Evolutionary conservation across 2,329 filamentous ascomycete species (phyloP), one percentile per base, ranked within the genome.

Genomic region (Boeremia exigua): DNA sequence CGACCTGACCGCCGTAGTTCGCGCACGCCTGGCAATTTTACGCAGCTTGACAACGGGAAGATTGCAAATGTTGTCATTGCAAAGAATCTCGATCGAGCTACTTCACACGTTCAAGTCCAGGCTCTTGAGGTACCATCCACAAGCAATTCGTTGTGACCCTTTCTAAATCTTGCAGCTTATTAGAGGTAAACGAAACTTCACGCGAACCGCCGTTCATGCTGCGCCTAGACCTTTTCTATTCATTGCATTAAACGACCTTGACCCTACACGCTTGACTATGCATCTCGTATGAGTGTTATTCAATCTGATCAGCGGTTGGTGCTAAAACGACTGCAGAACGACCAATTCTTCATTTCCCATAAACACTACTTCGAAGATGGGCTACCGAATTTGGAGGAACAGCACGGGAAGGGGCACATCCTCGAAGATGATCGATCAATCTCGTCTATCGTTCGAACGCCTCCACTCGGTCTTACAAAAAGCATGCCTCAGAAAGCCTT

Each of bases 331-430:
- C 29, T 83, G 87, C 83, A 91, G 74, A 96, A 92, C 66, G 92
- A 98, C 56, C 86, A 90, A 61, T 88, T 98, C 63, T 91, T 92
- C 71, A 87, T 98, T 54, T 94, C 91, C 0, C 93, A 98, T 74
- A 91, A 88, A 78, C 92, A 98, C 68, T 84, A 88, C 54, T 81
- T 84, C 4, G 79, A 82, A 1, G 86, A 94, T 70, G 91, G 89
- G 0, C 89, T 92, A 59, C 82, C 87, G 4, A 90, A 95, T 60
- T 75, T 94, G 0, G 90, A 96, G 56, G 88, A 91, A 32, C 39
- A 66, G 8, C 60, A 64, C 47, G 52, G 56, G 9, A 66, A 66
- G 25, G 62, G 62, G 30, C 56, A 39, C 7, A 33, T 61, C 14
- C 58, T 43, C 28, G 67, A 71, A 25, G 73, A 76, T 17, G 62